A percentile compares a stretch with the other conserved stretches of the same genome.
Conservation (phyloP, 441 rosid genomes). For the Biscutella laevigata region DNA sequence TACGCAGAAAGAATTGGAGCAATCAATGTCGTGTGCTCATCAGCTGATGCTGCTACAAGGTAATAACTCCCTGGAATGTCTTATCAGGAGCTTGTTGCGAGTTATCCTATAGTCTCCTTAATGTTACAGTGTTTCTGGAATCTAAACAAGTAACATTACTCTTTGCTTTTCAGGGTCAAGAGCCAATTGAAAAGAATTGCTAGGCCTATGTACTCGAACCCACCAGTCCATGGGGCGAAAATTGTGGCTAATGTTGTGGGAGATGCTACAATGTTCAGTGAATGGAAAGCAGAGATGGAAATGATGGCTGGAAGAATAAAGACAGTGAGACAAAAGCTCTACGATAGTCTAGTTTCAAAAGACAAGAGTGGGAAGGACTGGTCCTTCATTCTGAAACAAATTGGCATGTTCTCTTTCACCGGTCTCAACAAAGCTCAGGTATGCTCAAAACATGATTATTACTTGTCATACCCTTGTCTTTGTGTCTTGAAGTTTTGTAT, state of each 20-base stretch:
- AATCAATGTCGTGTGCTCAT: constrained; percentile 76
- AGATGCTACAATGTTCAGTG: constrained; percentile 62
- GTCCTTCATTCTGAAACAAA: constrained; percentile 84
- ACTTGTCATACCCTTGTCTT: neutral
- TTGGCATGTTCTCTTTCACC: constrained; percentile 97
- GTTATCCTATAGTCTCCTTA: neutral
- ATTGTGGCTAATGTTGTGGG: constrained; percentile 88
- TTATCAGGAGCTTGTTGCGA: neutral
- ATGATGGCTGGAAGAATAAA: constrained; percentile 96
- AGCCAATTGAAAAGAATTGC: constrained; percentile 95
- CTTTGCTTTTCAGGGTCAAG: constrained; percentile 70
- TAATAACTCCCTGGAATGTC: constrained; percentile 8
- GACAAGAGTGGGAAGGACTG: constrained; percentile 88
- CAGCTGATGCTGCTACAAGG: constrained; percentile 86
- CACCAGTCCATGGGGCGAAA: constrained; percentile 90
- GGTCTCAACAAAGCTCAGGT: constrained; percentile 90
- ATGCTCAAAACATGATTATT: neutral
- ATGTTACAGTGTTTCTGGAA: neutral
- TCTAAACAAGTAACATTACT: neutral
- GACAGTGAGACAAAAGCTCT: constrained; percentile 68
- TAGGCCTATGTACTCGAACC: constrained; percentile 94
- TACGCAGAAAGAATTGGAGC: constrained; percentile 95
- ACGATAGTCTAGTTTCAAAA: constrained; percentile 58
- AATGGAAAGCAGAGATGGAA: constrained; percentile 97
- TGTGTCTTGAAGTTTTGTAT: neutral